Conservation (phyloP, 208 protist genomes). For the Perkinsela sp. region DNA sequence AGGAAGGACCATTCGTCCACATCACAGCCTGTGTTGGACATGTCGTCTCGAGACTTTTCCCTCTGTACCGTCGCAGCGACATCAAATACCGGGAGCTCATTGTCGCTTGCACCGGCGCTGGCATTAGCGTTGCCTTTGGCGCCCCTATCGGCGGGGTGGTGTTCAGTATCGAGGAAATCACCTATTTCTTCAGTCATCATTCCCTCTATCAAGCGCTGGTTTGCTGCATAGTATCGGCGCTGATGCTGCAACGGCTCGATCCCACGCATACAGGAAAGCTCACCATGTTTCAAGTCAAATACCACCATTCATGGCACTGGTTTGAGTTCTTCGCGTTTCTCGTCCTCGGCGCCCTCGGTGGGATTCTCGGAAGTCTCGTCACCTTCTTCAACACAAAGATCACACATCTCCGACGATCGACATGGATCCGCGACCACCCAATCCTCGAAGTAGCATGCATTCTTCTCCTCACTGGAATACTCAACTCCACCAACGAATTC, state of each 20-base stretch:
- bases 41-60: slow-evolving; percentile 19
- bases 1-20: slow-evolving; percentile 61
- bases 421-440: slow-evolving; percentile 21
- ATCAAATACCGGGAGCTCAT: slow-evolving; percentile 25
- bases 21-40: slow-evolving; percentile 38
- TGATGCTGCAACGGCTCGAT: slow-evolving; percentile 31
- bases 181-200: slow-evolving; percentile 41
- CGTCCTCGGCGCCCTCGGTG: slow-evolving; percentile 21
- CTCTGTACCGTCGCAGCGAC: slow-evolving; percentile 17
- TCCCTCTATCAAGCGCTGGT: slow-evolving; percentile 58
- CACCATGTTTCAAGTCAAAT: slow-evolving; percentile 48
- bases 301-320: slow-evolving; percentile 38
- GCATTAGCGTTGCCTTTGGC: slow-evolving; percentile 38
- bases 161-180: slow-evolving; percentile 40
- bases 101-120: slow-evolving; percentile 20
- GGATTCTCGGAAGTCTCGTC: slow-evolving; percentile 24
- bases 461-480: slow-evolving; percentile 13
- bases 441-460: slow-evolving; percentile 21
- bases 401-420: slow-evolving; percentile 14
- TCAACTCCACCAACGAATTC: slow-evolving; percentile 33
- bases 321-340: slow-evolving; percentile 37
- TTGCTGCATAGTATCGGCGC: slow-evolving; percentile 31
- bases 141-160: slow-evolving; percentile 37
- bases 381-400: slow-evolving; percentile 23
- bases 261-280: slow-evolving; percentile 30